phyloP scores from a whole-genome alignment of 352 stramenopile species.

The Pythium periplocum region DNA sequence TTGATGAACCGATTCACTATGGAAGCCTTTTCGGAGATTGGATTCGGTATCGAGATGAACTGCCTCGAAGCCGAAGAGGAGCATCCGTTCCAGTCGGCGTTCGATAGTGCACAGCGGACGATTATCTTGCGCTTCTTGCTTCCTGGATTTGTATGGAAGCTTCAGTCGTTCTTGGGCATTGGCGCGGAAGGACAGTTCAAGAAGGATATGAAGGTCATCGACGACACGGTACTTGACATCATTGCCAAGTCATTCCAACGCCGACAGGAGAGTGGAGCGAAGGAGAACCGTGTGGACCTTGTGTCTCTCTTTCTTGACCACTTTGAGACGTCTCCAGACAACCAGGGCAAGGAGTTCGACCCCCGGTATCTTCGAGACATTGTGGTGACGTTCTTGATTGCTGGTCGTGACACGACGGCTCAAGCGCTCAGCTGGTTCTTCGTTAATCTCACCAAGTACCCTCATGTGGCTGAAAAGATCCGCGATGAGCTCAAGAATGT shows the following conservation, averaged over 20 bases:
- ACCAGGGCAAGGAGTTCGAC: conserved; percentile 14
- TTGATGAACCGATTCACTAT: conserved; percentile 43
- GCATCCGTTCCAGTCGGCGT: conserved; percentile 43
- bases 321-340: conserved; percentile 8
- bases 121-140: conserved; percentile 23
- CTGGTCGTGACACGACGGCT: conserved; percentile 68
- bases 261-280: too few relatives aligned
- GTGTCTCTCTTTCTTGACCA: conserved; percentile 42
- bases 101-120: conserved; percentile 27
- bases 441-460: conserved; percentile 45
- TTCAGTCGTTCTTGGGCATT: conserved; percentile 22
- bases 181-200: conserved; percentile 25
- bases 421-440: conserved; percentile 75
- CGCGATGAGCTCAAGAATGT: conserved; percentile 32
- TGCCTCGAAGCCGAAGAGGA: conserved; percentile 33
- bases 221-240: conserved; percentile 38
- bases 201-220: conserved; percentile 29
- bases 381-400: conserved; percentile 76
- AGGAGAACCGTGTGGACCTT: conserved; percentile 1
- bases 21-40: conserved; percentile 46
- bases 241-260: conserved; percentile 21
- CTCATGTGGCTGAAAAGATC: conserved; percentile 38
- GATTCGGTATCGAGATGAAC: conserved; percentile 43
- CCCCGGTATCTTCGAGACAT: conserved; percentile 59
- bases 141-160: conserved; percentile 39